Conservation (phyloP, 352 stramenopile genomes). For the Phytophthora fragariaefolia region DNA sequence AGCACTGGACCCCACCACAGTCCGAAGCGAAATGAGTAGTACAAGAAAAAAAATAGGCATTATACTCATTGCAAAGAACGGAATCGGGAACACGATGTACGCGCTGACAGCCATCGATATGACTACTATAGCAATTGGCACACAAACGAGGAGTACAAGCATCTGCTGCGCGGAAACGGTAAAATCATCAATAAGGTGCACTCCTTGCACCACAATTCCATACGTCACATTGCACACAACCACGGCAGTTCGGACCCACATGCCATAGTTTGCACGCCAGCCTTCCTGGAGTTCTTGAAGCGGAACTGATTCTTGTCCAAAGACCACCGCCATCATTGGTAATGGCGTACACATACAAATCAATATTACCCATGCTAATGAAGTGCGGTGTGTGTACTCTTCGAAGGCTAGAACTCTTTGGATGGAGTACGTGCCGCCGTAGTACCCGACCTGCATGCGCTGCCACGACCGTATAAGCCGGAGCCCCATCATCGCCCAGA, state of each 20-base stretch:
- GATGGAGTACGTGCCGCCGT: constrained; percentile 36
- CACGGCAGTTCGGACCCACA: constrained; percentile 29
- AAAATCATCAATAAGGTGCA: constrained; percentile 26
- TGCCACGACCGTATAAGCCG: constrained; percentile 3
- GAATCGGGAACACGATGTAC: constrained; percentile 32
- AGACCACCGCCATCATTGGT: constrained; percentile 22
- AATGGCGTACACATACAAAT: constrained; percentile 19
- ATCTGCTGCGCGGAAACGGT: constrained; percentile 6
- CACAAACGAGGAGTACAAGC: constrained; percentile 4
- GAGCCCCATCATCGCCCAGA: background rate
- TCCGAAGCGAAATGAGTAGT: constrained; percentile 15
- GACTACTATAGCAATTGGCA: background rate
- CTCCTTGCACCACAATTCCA: constrained; percentile 17
- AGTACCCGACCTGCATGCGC: constrained; percentile 36
- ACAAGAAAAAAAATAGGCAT: constrained; percentile 19
- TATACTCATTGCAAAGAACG: constrained; percentile 22
- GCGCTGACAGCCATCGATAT: constrained; percentile 12
- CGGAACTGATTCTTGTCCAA: constrained; percentile 22
- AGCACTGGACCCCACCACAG: constrained; percentile 6
- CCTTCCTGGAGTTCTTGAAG: constrained; percentile 20
- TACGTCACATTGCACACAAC: constrained; percentile 20
- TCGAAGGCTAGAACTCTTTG: constrained; percentile 31
- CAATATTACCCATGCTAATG: constrained; percentile 3
- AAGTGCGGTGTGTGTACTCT: constrained; percentile 23
- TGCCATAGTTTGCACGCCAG: constrained; percentile 20